A percentile compares a stretch with the other conserved stretches of the same genome.
Evolutionary conservation across 768 basidiomycete genomes (phyloP).

Genomic region (Termitomyces heimii): DNA sequence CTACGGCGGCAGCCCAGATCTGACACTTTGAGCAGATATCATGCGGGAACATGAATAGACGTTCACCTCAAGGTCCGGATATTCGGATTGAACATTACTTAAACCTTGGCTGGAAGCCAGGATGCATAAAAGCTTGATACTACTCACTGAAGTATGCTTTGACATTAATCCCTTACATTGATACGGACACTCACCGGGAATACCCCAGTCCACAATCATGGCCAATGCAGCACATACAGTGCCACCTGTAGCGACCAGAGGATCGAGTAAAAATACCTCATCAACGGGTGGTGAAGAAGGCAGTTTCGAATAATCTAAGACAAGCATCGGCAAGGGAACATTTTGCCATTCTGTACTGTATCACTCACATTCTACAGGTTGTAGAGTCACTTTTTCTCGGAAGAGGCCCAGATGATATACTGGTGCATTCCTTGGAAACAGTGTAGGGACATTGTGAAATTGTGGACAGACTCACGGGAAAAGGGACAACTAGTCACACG

Average conservation of each 20-base stretch:
- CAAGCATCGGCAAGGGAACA: neutral
- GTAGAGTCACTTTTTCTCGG: slow-evolving; percentile 79
- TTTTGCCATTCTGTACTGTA: neutral
- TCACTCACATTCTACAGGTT: slow-evolving; percentile 81
- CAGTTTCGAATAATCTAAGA: slow-evolving; percentile 83
- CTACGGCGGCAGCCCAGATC: slow-evolving; percentile 87
- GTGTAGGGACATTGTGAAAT: neutral
- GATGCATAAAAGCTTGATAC: slow-evolving; percentile 79
- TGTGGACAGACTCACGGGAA: slow-evolving; percentile 59
- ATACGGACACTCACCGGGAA: slow-evolving; percentile 43
- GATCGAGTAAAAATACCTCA: slow-evolving; percentile 83
- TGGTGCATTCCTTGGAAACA: slow-evolving; percentile 50
- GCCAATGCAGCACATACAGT: slow-evolving; percentile 83
- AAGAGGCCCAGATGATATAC: slow-evolving; percentile 91
- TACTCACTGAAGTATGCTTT: slow-evolving; percentile 35
- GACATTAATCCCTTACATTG: neutral
- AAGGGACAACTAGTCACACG: slow-evolving; percentile 44
- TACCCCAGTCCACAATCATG: slow-evolving; percentile 85
- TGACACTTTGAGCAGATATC: slow-evolving; percentile 21
- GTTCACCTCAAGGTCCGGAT: slow-evolving; percentile 77
- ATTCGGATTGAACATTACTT: slow-evolving; percentile 51
- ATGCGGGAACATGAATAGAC: neutral
- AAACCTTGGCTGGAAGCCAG: slow-evolving; percentile 78
- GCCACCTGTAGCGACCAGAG: slow-evolving; percentile 90
- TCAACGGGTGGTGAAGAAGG: slow-evolving; percentile 75